phyloP scores from a whole-genome alignment of 2,329 filamentous ascomycete species.

The Remersonia thermophila region DNA sequence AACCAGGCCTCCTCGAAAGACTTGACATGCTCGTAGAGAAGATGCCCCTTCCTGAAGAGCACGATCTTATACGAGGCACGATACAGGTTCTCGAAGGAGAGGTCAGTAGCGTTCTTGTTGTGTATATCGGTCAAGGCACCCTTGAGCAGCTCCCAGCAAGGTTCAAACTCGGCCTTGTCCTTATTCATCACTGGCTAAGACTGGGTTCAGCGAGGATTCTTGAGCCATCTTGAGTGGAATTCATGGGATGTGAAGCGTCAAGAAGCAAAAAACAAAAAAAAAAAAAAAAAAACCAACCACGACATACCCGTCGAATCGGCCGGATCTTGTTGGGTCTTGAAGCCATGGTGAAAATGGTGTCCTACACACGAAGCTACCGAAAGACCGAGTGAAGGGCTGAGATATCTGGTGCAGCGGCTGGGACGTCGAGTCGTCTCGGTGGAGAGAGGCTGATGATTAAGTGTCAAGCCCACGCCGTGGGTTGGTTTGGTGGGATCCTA shows the following conservation, averaged over 20 bases:
- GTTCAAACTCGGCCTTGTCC: conserved; percentile 68
- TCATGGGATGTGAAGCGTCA: too few relatives aligned
- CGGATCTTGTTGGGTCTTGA: conserved; percentile 12
- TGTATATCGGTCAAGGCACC: conserved; percentile 79
- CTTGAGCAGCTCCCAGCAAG: conserved; percentile 65
- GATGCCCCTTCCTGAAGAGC: conserved; percentile 69
- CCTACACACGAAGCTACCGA: too few relatives aligned
- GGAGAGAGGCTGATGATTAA: too few relatives aligned
- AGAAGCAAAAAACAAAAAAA: too few relatives aligned
- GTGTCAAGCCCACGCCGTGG: too few relatives aligned
- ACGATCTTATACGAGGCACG: conserved; percentile 90
- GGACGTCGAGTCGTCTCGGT: too few relatives aligned
- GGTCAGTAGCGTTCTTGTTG: conserved; percentile 73
- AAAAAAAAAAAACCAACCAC: neutral
- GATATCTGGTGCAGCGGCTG: too few relatives aligned
- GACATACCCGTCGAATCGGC: conserved; percentile 15
- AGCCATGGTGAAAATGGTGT: conserved; percentile 7
- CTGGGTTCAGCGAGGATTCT: too few relatives aligned
- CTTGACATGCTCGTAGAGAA: conserved; percentile 70
- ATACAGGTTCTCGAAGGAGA: conserved; percentile 94
- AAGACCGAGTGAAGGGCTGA: too few relatives aligned
- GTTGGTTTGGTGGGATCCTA: too few relatives aligned
- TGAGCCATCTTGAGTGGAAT: too few relatives aligned
- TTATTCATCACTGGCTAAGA: conserved; percentile 20
- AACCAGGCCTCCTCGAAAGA: conserved; percentile 77